Percentiles rank a stretch among this genome's conserved stretches.
phyloP scores from a whole-genome alignment of 805 yeast genomes.

The Saccharomycopsis sp. region DNA sequence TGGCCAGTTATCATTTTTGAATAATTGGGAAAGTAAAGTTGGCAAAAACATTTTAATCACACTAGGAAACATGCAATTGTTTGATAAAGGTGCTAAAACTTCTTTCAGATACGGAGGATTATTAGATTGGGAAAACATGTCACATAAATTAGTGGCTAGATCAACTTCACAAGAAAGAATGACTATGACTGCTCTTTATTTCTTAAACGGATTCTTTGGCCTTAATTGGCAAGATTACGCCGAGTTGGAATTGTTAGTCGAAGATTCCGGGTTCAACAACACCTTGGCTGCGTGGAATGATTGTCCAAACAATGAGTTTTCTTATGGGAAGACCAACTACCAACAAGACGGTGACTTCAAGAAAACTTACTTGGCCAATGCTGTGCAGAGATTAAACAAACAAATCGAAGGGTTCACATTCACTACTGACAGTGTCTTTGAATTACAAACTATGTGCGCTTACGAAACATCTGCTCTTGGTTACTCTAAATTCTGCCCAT shows the following conservation, averaged over 20 bases:
- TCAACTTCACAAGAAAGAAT: slow-evolving; percentile 42
- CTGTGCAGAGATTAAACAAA: slow-evolving; percentile 49
- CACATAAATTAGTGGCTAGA: slow-evolving; percentile 21
- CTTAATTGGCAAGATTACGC: slow-evolving; percentile 22
- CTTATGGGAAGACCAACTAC: slow-evolving; percentile 13
- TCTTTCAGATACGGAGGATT: slow-evolving; percentile 23
- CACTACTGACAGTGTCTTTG: slow-evolving; percentile 43
- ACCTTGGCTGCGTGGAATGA: slow-evolving; percentile 20
- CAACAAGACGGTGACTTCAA: slow-evolving; percentile 3
- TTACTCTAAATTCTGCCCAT: slow-evolving; percentile 54
- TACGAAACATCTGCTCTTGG: slow-evolving; percentile 70
- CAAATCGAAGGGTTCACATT: slow-evolving; percentile 50
- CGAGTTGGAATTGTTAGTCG: slow-evolving; percentile 22
- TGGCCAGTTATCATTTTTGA: slow-evolving; percentile 49
- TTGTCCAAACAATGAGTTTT: slow-evolving; percentile 19
- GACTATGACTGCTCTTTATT: slow-evolving; percentile 39
- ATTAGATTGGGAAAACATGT: slow-evolving; percentile 13
- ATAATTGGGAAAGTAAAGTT: slow-evolving; percentile 31
- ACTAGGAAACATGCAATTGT: slow-evolving; percentile 23
- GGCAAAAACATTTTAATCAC: slow-evolving; percentile 20
- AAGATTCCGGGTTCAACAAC: slow-evolving; percentile 22
- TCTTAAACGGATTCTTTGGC: slow-evolving; percentile 45
- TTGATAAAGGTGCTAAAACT: slow-evolving; percentile 22
- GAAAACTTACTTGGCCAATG: slow-evolving; percentile 38
- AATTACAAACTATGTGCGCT: slow-evolving; percentile 59